These are phyloP conservation scores for Neurospora cerealis DNA, from an alignment of 495 filamentous ascomycete species.

Conservation along the genomic window DNA sequence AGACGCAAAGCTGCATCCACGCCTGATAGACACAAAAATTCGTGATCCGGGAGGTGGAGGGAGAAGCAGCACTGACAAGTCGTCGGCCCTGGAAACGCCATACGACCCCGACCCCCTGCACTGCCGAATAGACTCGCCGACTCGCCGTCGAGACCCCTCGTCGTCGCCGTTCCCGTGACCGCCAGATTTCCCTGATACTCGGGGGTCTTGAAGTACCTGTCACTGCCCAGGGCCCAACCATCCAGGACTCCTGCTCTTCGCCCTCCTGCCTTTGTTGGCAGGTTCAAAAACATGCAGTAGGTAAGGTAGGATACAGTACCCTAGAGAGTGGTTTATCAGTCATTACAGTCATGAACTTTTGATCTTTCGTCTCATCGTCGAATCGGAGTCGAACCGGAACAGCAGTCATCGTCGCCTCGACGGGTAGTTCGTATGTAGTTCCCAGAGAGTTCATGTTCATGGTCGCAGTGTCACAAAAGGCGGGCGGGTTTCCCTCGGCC, in stretches of 20 bases:
- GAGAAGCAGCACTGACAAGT: not conserved
- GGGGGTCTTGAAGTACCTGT: not conserved
- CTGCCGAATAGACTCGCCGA: not conserved
- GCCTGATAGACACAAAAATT: not conserved
- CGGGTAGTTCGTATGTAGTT: not conserved
- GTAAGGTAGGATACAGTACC: not conserved
- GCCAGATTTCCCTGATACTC: not conserved
- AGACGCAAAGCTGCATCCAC: not conserved
- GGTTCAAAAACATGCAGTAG: not conserved
- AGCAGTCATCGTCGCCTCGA: not conserved
- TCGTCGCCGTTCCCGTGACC: not conserved
- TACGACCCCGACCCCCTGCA: not conserved
- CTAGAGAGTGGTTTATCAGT: not conserved
- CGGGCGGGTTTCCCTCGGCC: not conserved
- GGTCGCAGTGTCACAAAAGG: not conserved
- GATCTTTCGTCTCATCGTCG: not conserved
- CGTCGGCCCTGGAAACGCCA: not conserved
- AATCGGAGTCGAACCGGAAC: not conserved
- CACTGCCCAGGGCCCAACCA: not conserved
- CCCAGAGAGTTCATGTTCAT: not conserved
- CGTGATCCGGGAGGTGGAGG: not conserved
- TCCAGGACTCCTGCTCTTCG: not conserved
- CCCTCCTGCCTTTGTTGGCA: not conserved
- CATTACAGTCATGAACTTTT: not conserved
- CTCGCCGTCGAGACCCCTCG: not conserved